Base-by-base conservation (phyloP, 2,329 filamentous ascomycete species). In the Monosporascus cannonballus region DNA sequence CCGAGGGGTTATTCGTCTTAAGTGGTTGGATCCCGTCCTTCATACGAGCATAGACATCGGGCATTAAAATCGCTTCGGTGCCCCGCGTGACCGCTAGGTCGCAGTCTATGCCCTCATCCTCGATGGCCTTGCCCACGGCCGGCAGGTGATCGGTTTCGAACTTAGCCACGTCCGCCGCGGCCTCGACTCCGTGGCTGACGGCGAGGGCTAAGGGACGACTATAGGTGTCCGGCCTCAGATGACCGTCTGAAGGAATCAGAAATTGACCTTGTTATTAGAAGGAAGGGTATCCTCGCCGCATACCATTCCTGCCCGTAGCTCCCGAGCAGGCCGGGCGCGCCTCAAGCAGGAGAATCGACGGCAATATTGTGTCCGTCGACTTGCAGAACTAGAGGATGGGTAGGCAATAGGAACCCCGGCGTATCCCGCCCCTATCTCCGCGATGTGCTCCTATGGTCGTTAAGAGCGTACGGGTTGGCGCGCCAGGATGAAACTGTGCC, bases 401-500 rank as follows among this genome's bases (percentile, higher is more conserved):
- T 75, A 75, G 0, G 71, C 71, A 4, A 72, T 69, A 1, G 70
- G 68, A 1, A 71, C 69, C 3, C 77, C 76, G 4, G 76, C 67
- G 51, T 72, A 76, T 0, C 77, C 77, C 15, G 73, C 71, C 0
- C 76, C 77, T 8, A 79, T 69, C 38, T 79, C 71, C 17, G 72
- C 67, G 49, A 79, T 70, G 67, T 71, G 27, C 65, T 71, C n/a
- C 72, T 67, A 55, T 72, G 63, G 51, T 69, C 64, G 52, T 76
- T 72, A 2, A 78, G 61, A 2, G 59, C 53, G 55, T 73, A 66
- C 6, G 67, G 68, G 24, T 71, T 56, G 4, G 64, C 65, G 18
- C 70, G 65, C 76, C 76, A 78, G 60, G 75, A 78, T 2, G 73
- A 61, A 3, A 54, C 49, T n/a, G 56, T 64, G 3, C 63, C 56